Base-by-base conservation (phyloP, 1,284 basidiomycete species). In the Coniferiporia weirii region DNA sequence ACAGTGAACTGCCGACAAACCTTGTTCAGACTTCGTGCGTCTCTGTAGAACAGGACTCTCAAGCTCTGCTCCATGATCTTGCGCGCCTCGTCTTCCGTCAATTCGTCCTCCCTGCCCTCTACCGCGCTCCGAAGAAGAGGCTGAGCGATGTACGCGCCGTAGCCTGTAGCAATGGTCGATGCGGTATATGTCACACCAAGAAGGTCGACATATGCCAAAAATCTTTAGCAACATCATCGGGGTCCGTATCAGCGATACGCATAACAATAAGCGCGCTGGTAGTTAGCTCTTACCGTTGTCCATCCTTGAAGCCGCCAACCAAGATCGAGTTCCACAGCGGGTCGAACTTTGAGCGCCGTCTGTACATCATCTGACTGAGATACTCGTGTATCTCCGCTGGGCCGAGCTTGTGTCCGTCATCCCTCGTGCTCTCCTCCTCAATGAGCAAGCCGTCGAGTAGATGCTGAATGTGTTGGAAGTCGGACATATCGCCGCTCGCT, bases 301-400 rank as follows among this genome's bases (percentile, higher is more conserved):
- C 90, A 63, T 91, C 83, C 69, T 91, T 89, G 70, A 90, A 82
- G 5, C 95, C 95, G n/a, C 94, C 97, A 44, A 99, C 89, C 57
- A 99, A 79, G 53, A 98, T 74, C 20, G 94, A 84, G 70, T 99
- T 99, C 97, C 97, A 99, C 36, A 98, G 75, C 0, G 97, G 97
- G 72, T 99, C 78, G 71, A 98, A 83, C 79, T 96, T 93, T 44
- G 85, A 85, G 66, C 97, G 80, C 51, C 94, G 82, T 4, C 77
- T 79, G 73, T 99, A 99, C 92, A 98, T 95, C 64, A 96, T 79
- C 68, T 92, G 89, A 5, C 88, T 81, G 44, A 99, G 81, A 70
- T 93, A 98, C 67, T 95, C 93, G 73, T 98, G 98, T 64, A 99
- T 89, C 71, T 99, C 93, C 1, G 80, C 78, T 0, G 97, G 93